phyloP scores from a whole-genome alignment of 1,284 basidiomycete genomes.

The Naganishia liquefaciens region DNA sequence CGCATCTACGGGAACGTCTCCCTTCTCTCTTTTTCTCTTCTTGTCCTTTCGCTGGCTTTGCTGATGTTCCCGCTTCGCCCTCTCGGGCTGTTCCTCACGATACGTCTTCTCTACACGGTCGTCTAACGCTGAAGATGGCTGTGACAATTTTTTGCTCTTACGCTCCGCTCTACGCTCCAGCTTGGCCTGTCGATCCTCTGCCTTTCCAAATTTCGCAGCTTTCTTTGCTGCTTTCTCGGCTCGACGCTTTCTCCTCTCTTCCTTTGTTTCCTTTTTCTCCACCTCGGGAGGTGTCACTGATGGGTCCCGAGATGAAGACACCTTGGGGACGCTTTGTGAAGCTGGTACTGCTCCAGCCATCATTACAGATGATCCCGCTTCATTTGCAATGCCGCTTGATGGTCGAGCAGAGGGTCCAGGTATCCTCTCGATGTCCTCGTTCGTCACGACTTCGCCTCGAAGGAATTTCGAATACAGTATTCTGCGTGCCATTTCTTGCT shows the following conservation, averaged over 20 bases:
- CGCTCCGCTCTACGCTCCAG: neutral
- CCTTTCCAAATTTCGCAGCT: constrained; percentile 33
- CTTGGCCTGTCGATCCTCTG: constrained; percentile 34
- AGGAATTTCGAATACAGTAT: constrained; percentile 78
- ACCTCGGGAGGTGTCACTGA: neutral
- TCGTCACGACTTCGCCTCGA: constrained; percentile 66
- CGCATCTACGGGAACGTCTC: constrained; percentile 3
- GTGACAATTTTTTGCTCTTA: neutral
- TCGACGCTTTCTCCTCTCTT: constrained; percentile 11
- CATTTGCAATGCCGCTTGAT: neutral
- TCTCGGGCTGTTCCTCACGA: constrained; percentile 28
- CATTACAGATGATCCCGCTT: neutral
- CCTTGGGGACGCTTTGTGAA: constrained; percentile 14
- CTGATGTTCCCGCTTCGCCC: constrained; percentile 23
- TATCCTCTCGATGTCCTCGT: constrained; percentile 48
- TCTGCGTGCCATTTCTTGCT: constrained; percentile 72
- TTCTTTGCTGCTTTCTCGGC: constrained; percentile 27
- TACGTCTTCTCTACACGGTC: neutral
- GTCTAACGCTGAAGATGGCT: neutral
- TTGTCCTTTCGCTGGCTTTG: constrained; percentile 1
- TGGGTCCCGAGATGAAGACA: constrained; percentile 16
- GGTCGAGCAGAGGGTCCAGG: constrained; percentile 11
- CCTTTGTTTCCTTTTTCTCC: constrained; percentile 13
- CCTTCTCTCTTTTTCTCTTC: constrained; percentile 17
- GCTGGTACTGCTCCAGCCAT: neutral